Evolutionary conservation across 176 grass and related monocot genomes (phyloP).

Genomic region (Rhynchospora tenuis): DNA sequence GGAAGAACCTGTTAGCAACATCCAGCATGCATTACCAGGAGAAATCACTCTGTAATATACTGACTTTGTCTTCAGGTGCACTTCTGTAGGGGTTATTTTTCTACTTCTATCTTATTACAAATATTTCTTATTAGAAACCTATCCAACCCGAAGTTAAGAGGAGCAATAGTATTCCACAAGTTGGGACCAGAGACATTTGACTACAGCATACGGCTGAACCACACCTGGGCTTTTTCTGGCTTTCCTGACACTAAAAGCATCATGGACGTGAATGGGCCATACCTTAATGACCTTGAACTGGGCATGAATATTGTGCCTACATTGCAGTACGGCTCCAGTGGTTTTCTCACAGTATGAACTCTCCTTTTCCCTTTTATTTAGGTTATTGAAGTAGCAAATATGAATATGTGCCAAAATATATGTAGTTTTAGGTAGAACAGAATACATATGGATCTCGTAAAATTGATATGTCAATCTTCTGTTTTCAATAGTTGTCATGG

Average conservation of each 20-base stretch:
- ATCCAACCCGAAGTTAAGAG: conserved; percentile 40
- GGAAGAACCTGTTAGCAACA: background rate
- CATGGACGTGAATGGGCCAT: conserved; percentile 51
- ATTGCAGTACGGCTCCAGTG: conserved; percentile 45
- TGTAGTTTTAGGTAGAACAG: background rate
- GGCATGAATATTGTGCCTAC: conserved; percentile 38
- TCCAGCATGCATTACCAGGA: background rate
- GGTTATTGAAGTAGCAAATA: background rate
- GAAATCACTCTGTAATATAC: background rate
- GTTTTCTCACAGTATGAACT: conserved; percentile 43
- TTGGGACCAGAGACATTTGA: conserved; percentile 39
- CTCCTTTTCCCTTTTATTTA: conserved; percentile 9
- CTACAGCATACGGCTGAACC: conserved; percentile 50
- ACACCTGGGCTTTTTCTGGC: conserved; percentile 49
- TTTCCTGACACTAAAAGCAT: conserved; percentile 49
- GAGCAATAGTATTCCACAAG: conserved; percentile 38
- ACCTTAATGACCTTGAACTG: conserved; percentile 44
- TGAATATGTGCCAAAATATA: conserved; percentile 6
- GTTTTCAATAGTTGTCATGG: background rate
- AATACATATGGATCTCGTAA: background rate
- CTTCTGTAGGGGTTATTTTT: background rate
- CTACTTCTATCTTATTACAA: conserved; percentile 11
- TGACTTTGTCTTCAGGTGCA: background rate
- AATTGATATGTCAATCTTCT: no score
- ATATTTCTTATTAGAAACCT: conserved; percentile 35